These are phyloP conservation scores for Phytophthora podocarpi DNA, from an alignment of 352 stramenopile genomes.

Conservation along the genomic window DNA sequence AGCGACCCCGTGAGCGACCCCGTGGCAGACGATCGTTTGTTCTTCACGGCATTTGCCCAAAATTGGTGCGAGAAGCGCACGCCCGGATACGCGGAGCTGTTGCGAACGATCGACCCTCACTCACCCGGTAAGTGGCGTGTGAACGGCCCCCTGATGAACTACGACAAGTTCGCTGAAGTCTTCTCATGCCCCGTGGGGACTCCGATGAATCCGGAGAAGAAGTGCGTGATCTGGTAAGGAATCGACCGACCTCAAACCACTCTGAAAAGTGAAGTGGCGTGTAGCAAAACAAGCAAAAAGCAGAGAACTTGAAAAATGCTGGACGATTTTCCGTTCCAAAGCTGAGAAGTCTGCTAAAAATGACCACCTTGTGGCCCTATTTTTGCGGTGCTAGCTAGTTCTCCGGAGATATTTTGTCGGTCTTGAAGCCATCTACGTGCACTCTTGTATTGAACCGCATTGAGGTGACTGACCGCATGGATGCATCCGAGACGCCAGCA, in stretches of 20 bases:
- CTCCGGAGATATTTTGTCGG: too few species aligned
- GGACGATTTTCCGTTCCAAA: too few species aligned
- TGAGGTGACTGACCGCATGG: slow-evolving; percentile 23
- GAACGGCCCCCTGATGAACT: slow-evolving; percentile 71
- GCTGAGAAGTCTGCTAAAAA: too few species aligned
- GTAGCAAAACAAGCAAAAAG: too few species aligned
- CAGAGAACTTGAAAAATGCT: too few species aligned
- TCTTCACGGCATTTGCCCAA: slow-evolving; percentile 75
- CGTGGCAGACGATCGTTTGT: slow-evolving; percentile 53
- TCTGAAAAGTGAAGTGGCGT: not conserved
- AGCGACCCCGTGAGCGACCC: slow-evolving; percentile 14
- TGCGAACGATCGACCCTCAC: slow-evolving; percentile 60
- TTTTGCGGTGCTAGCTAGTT: too few species aligned
- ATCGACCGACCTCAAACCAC: not conserved
- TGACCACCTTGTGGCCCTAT: too few species aligned
- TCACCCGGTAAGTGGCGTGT: slow-evolving; percentile 71
- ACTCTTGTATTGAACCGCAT: too few species aligned
- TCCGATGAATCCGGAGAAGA: slow-evolving; percentile 71
- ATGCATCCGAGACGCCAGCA: slow-evolving; percentile 27
- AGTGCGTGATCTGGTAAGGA: slow-evolving; percentile 73
- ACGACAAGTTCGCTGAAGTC: slow-evolving; percentile 59
- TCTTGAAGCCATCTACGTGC: too few species aligned
- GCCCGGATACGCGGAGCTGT: slow-evolving; percentile 46
- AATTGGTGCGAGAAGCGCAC: slow-evolving; percentile 69
- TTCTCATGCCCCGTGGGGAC: slow-evolving; percentile 67